These are phyloP conservation scores for Arabidopsis thaliana DNA, from an alignment of 345 rosid genomes.

Conservation along the genomic window TAIR10.1 NC_003071.7:12044001-12044500, in stretches of 20 bases:
- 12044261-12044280: neutral
- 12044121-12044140: slow-evolving; percentile 53
- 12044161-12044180: slow-evolving; percentile 72
- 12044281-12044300: slow-evolving; percentile 16
- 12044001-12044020: slow-evolving; percentile 54
- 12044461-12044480: neutral
- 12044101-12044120: neutral
- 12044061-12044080: slow-evolving; percentile 75
- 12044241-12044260: slow-evolving; percentile 43
- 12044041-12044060: slow-evolving; percentile 58
- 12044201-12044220: slow-evolving; percentile 70
- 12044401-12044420: slow-evolving; percentile 87
- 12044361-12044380: slow-evolving; percentile 60
- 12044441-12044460: neutral
- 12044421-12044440: slow-evolving; percentile 53
- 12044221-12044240: slow-evolving; percentile 84
- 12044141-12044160: slow-evolving; percentile 57
- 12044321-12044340: slow-evolving; percentile 69
- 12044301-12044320: slow-evolving; percentile 46
- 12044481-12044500: slow-evolving; percentile 49
- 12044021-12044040: slow-evolving; percentile 51
- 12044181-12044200: slow-evolving; percentile 52
- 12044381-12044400: slow-evolving; percentile 66
- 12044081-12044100: slow-evolving; percentile 15
- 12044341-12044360: slow-evolving; percentile 72